phyloP scores from a whole-genome alignment of 495 filamentous ascomycete genomes.

The Hypoxylon subgilvum region DNA sequence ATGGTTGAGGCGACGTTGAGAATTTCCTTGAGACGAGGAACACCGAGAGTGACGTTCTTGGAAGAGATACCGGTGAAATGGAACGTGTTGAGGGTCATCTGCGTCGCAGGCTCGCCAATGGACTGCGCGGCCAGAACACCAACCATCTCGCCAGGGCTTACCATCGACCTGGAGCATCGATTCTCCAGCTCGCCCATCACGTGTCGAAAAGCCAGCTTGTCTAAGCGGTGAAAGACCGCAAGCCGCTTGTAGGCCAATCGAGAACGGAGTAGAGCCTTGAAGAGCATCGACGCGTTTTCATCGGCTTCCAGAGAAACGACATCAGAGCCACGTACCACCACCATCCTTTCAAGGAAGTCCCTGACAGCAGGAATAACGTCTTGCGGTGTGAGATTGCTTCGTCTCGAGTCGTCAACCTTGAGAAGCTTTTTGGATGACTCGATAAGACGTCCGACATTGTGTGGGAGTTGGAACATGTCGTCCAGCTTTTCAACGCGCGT shows the following conservation, averaged over 20 bases:
- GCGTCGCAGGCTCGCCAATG: conserved; percentile 97
- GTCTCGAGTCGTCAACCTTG: conserved; percentile 79
- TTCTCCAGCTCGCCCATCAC: conserved; percentile 89
- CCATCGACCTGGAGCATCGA: conserved; percentile 78
- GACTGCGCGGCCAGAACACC: conserved; percentile 97
- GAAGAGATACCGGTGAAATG: conserved; percentile 99
- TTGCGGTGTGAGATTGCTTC: conserved; percentile 88
- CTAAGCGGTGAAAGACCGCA: conserved; percentile 80
- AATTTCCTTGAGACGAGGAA: conserved; percentile 99
- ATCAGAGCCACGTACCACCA: conserved; percentile 86
- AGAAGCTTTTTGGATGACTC: conserved; percentile 88
- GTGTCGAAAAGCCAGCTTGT: conserved; percentile 91
- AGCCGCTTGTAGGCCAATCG: conserved; percentile 90
- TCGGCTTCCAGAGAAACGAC: conserved; percentile 83
- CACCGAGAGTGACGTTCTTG: conserved; percentile 99
- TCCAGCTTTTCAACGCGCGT: conserved; percentile 63
- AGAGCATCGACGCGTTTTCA: conserved; percentile 80
- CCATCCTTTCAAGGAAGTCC: conserved; percentile 73
- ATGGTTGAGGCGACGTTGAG: conserved; percentile 96
- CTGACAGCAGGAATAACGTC: conserved; percentile 85
- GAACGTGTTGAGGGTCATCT: conserved; percentile 99
- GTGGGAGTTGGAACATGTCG: conserved; percentile 84
- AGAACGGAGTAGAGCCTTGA: conserved; percentile 89
- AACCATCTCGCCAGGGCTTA: conserved; percentile 96
- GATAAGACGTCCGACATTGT: conserved; percentile 89